Evolutionary conservation across 306 rosid genomes (phyloP).

Genomic region (Quercus wislizeni): DNA sequence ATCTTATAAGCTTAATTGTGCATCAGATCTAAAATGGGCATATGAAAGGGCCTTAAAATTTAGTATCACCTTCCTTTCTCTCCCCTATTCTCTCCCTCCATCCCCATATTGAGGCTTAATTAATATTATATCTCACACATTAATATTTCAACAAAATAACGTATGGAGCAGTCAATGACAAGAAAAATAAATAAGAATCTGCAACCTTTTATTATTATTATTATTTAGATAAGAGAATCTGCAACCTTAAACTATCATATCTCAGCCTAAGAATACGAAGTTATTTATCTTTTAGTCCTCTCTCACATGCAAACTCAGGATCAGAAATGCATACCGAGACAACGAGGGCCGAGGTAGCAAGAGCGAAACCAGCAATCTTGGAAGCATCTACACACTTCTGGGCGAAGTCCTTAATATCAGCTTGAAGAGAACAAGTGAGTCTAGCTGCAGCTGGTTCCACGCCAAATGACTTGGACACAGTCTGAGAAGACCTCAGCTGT

Average conservation of each 20-base stretch:
- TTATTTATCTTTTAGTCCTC: background rate
- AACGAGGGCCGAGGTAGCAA: slow-evolving; percentile 95
- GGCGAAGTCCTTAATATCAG: slow-evolving; percentile 66
- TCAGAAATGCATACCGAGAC: slow-evolving; percentile 65
- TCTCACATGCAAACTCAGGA: background rate
- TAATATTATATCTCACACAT: too few species aligned
- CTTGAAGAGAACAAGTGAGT: slow-evolving; percentile 51
- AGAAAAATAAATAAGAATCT: background rate
- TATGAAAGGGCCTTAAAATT: too few species aligned
- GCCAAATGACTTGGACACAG: slow-evolving; percentile 46
- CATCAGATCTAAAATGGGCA: background rate
- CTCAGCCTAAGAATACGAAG: background rate
- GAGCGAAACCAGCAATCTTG: slow-evolving; percentile 93
- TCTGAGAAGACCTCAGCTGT: slow-evolving; percentile 62
- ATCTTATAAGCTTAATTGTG: background rate
- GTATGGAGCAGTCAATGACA: background rate
- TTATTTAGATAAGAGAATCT: too few species aligned
- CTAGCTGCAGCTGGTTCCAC: slow-evolving; percentile 38
- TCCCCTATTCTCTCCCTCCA: too few species aligned
- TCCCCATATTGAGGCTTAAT: too few species aligned
- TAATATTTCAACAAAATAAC: too few species aligned
- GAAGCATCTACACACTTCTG: slow-evolving; percentile 69
- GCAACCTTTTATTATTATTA: background rate
- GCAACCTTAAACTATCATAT: background rate
- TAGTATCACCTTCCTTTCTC: too few species aligned